phyloP scores from a whole-genome alignment of 2,329 filamentous ascomycete species.

The Colletotrichum somersetense region DNA sequence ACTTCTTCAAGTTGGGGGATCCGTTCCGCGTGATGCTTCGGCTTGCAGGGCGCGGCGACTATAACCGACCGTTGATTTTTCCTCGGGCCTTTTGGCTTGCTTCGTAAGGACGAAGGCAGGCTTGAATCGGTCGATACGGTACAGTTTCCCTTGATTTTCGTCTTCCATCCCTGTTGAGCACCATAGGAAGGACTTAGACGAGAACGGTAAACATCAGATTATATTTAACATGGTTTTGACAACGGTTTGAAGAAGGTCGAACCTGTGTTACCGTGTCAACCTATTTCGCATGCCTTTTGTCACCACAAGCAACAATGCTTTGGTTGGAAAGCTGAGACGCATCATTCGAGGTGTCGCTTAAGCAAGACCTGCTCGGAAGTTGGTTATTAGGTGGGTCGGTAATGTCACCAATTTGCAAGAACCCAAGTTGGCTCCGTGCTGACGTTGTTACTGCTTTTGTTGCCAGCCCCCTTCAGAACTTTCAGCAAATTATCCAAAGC shows the following conservation, averaged over 20 bases:
- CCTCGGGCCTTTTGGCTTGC: not conserved
- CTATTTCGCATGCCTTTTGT: too few relatives aligned
- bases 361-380: too few relatives aligned
- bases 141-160: not conserved
- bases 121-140: not conserved
- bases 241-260: too few relatives aligned
- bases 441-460: not conserved
- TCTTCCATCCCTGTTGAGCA: not conserved
- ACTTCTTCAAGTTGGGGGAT: not conserved
- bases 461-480: not conserved
- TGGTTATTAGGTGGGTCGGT: too few relatives aligned
- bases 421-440: not conserved
- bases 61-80: not conserved
- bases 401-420: too few relatives aligned
- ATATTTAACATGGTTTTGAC: too few relatives aligned
- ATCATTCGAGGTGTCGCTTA: too few relatives aligned
- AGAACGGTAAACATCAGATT: too few relatives aligned
- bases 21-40: not conserved
- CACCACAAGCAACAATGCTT: too few relatives aligned
- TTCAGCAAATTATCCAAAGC: not conserved
- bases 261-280: too few relatives aligned
- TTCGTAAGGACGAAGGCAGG: not conserved
- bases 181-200: not conserved
- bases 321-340: too few relatives aligned
- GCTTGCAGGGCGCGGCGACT: conserved; percentile 3